Conservation (phyloP, 257 asterid genomes). For the Cinchona pubescens region DNA sequence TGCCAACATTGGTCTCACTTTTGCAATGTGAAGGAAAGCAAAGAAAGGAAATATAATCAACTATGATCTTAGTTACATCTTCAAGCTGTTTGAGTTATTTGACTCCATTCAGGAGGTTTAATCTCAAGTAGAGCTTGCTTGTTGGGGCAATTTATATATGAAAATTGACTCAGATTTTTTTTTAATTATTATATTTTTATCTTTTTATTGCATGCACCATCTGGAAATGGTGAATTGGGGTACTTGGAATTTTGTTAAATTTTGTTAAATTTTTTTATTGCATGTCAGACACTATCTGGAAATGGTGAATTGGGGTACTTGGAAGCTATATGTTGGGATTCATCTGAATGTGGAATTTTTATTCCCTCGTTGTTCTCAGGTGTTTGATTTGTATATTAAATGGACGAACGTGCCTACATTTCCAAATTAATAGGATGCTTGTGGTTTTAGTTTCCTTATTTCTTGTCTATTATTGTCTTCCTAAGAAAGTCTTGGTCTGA, state of each 20-base stretch:
- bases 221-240: too few relatives aligned
- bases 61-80: neutral
- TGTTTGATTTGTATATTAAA: neutral
- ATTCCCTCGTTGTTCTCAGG: neutral
- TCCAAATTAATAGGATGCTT: slow-evolving; percentile 11
- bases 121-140: neutral
- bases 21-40: neutral
- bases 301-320: neutral
- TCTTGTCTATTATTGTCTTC: slow-evolving; percentile 13
- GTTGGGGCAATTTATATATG: neutral
- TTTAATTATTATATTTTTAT: too few relatives aligned
- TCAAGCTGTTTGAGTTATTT: neutral
- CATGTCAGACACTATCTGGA: too few relatives aligned
- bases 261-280: too few relatives aligned
- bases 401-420: neutral
- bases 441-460: slow-evolving; percentile 9
- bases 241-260: too few relatives aligned
- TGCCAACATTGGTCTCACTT: too few relatives aligned
- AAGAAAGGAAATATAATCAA: neutral
- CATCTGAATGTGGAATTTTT: neutral
- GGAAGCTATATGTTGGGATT: neutral
- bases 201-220: too few relatives aligned
- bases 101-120: neutral
- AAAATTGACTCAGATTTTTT: too few relatives aligned
- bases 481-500: slow-evolving; percentile 22